These are phyloP conservation scores for Sclerospora graminicola DNA, from an alignment of 352 stramenopile genomes.

Conservation along the genomic window DNA sequence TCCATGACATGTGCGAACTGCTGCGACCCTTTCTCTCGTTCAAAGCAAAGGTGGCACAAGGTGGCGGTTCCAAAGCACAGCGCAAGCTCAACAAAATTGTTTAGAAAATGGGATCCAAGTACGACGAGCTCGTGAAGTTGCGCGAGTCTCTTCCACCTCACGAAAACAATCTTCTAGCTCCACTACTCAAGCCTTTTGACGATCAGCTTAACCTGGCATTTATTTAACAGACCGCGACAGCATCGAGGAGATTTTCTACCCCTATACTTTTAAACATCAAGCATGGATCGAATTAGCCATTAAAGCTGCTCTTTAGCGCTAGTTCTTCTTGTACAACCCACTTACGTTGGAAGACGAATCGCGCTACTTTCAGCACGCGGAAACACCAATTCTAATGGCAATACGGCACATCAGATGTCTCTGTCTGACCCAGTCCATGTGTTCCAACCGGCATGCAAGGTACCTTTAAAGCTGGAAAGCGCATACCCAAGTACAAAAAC, in stretches of 20 bases:
- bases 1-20: conserved; percentile 77
- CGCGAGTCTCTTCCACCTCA: conserved; percentile 68
- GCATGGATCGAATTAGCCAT: too few species aligned
- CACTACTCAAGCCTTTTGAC: conserved; percentile 76
- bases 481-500: conserved; percentile 44
- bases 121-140: conserved; percentile 78
- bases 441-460: conserved; percentile 36
- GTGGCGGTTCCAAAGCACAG: conserved; percentile 39
- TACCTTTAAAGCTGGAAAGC: conserved; percentile 35
- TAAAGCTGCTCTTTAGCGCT: too few species aligned
- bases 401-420: conserved; percentile 13
- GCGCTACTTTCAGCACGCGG: conserved; percentile 63
- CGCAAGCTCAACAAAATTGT: conserved; percentile 77
- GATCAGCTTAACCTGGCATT: conserved; percentile 84
- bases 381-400: conserved; percentile 18
- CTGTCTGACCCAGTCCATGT: conserved; percentile 24
- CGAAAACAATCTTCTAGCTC: conserved; percentile 73
- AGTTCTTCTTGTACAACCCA: conserved; percentile 74
- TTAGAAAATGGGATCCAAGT: conserved; percentile 84
- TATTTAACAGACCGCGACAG: conserved; percentile 70
- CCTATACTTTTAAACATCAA: too few species aligned
- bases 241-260: too few species aligned
- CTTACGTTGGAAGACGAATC: conserved; percentile 76
- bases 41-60: conserved; percentile 53
- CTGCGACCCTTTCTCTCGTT: conserved; percentile 80